Evolutionary conservation across 306 rosid species (phyloP), one percentile per base, ranked within the genome.

Genomic region (Fragaria nilgerrensis): DNA sequence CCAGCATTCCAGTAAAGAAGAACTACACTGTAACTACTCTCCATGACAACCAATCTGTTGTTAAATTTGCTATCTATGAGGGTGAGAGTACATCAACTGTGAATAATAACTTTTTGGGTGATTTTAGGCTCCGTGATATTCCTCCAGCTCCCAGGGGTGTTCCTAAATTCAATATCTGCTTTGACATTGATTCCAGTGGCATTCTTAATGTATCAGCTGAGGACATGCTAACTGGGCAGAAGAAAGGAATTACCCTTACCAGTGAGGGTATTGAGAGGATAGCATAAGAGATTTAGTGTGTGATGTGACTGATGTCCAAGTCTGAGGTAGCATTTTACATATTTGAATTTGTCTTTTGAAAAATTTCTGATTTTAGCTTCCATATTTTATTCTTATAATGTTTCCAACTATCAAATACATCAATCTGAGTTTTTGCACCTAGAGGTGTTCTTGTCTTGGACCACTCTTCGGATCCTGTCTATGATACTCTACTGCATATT

Each of bases 141-240:
- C 75, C 61, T 71, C 62, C 75, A 48, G 75, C 62, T 47, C 62
- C 27, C 2, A 27, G 9, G 16, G 17, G 15, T 68, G 73, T 44
- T 22, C 52, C 53, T 10, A 44, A 43, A 2, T 43, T 68, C n/a
- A 4, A 72, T 20, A 25, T 49, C 29, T 49, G 41, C 32, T 72
- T 72, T 14, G 63, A 50, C 11, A 52, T 72, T 9, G 75, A 72
- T 52, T 43, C 75, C 15, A 72, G 52, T 50, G 75, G 75, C 6
- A 72, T 72, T 9, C 17, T 72, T 8, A 72, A 16, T 17, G 75
- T 72, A 20, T 72, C 64, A 2, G 64, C 75, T 72, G 75, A 50
- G 62, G 75, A 72, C 75, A 19, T 16, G 48, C 1, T 32, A n/a
- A 64, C 69, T 5, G 45, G 69, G 9, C 69, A 17, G 5, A 64